phyloP scores from a whole-genome alignment of 2,329 filamentous ascomycete species.

The Alternaria sp. region DNA sequence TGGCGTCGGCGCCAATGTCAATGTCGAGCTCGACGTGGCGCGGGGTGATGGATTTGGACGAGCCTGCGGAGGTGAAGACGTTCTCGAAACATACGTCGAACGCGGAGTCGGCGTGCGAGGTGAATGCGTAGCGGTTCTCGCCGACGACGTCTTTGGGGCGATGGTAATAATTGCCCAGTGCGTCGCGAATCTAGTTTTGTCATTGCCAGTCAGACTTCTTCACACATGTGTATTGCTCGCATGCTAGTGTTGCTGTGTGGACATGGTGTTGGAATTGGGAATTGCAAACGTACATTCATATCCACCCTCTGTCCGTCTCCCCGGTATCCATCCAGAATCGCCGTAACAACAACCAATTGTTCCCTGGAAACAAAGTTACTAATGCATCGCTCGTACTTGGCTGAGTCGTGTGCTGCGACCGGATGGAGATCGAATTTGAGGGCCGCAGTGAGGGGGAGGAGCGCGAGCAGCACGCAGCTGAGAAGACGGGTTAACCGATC shows the following conservation, averaged over 20 bases:
- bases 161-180: conserved; percentile 95
- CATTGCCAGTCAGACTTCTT: conserved; percentile 8
- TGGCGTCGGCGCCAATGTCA: conserved; percentile 95
- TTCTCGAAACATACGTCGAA: conserved; percentile 99
- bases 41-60: conserved; percentile 50
- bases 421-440: conserved; percentile 94
- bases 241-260: not conserved
- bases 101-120: conserved; percentile 85
- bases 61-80: conserved; percentile 61
- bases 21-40: conserved; percentile 90
- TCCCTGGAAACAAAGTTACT: conserved; percentile 94
- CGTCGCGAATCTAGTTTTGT: conserved; percentile 80
- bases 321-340: conserved; percentile 81
- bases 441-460: conserved; percentile 64
- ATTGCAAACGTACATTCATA: conserved; percentile 77
- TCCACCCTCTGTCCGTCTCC: conserved; percentile 94
- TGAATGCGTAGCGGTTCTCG: conserved; percentile 93
- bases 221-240: not conserved
- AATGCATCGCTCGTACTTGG: conserved; percentile 83
- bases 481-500: conserved; percentile 48
- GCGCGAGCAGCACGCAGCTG: conserved; percentile 47
- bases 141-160: conserved; percentile 89
- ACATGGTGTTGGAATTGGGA: not conserved
- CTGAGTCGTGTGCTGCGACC: conserved; percentile 67
- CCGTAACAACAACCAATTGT: conserved; percentile 93